These are phyloP conservation scores for Leptographium galeiforme DNA, from an alignment of 2,329 filamentous ascomycete genomes.

Conservation along the genomic window DNA sequence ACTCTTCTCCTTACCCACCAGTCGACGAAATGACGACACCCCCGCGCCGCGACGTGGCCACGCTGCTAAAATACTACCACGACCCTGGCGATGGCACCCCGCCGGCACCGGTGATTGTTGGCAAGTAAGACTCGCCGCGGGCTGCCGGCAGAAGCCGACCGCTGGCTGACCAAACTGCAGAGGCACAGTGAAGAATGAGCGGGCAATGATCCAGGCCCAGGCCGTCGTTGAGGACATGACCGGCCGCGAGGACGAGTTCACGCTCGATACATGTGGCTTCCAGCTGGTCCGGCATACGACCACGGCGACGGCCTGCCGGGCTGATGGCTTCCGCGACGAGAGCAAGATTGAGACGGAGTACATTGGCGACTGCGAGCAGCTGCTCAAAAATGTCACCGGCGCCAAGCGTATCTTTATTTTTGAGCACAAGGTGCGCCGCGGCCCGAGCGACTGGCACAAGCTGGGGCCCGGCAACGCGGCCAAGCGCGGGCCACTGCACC, in stretches of 20 bases:
- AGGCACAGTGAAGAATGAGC: constrained; percentile 14
- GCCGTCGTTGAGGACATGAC: constrained; percentile 27
- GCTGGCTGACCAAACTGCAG: neutral
- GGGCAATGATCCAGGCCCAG: constrained; percentile 25
- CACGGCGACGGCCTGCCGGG: constrained; percentile 18
- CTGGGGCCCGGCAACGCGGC: constrained; percentile 46
- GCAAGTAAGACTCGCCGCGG: neutral
- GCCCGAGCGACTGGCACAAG: constrained; percentile 46
- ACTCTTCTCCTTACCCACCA: neutral
- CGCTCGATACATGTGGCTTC: constrained; percentile 37
- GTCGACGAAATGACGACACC: neutral
- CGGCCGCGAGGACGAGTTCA: constrained; percentile 51
- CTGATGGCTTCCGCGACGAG: constrained; percentile 40
- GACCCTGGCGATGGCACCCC: constrained; percentile 27
- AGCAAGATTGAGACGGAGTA: constrained; percentile 33
- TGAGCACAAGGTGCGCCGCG: constrained; percentile 53
- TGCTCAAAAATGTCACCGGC: constrained; percentile 31
- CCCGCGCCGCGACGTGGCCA: constrained; percentile 17
- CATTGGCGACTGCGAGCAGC: constrained; percentile 51
- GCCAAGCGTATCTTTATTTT: constrained; percentile 44
- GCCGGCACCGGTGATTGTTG: constrained; percentile 22
- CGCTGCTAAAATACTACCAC: constrained; percentile 25
- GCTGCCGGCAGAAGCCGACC: neutral
- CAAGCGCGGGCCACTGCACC: constrained; percentile 37
- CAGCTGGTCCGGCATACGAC: constrained; percentile 39